Evolutionary conservation across 768 basidiomycete species (phyloP).

Genomic region (Gautieria morchelliformis): DNA sequence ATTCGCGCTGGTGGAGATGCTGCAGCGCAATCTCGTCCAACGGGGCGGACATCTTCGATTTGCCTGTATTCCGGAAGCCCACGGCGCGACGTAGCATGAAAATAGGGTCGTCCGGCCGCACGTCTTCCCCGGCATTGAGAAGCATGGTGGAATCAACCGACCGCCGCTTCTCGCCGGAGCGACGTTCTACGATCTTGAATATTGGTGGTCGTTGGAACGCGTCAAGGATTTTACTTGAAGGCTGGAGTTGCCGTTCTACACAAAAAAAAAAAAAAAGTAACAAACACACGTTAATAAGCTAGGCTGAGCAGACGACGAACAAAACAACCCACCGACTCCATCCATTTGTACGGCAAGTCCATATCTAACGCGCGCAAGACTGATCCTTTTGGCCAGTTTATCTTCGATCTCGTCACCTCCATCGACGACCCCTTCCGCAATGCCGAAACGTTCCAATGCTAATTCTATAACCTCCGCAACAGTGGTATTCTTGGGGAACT

Average conservation of each 20-base stretch:
- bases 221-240: slow-evolving; percentile 79
- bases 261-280: slow-evolving; percentile 9
- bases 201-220: slow-evolving; percentile 69
- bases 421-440: slow-evolving; percentile 94
- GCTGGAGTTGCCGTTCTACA: slow-evolving; percentile 60
- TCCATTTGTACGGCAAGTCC: slow-evolving; percentile 50
- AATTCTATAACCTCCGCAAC: slow-evolving; percentile 95
- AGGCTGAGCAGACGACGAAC: slow-evolving; percentile 6
- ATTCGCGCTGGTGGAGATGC: slow-evolving; percentile 55
- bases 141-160: slow-evolving; percentile 75
- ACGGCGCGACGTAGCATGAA: slow-evolving; percentile 83
- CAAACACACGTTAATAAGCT: neutral
- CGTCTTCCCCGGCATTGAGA: slow-evolving; percentile 62
- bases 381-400: slow-evolving; percentile 73
- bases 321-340: slow-evolving; percentile 50
- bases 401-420: slow-evolving; percentile 98
- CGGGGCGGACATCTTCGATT: slow-evolving; percentile 64
- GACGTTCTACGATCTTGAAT: slow-evolving; percentile 54
- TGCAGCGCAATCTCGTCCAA: slow-evolving; percentile 78
- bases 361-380: slow-evolving; percentile 72
- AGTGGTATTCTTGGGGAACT: slow-evolving; percentile 89
- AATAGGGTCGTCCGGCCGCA: slow-evolving; percentile 73
- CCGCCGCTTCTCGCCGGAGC: slow-evolving; percentile 63
- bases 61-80: slow-evolving; percentile 54
- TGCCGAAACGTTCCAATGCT: slow-evolving; percentile 88